Conservation (phyloP, 176 grass and related monocot species). For the Carex pumila region DNA sequence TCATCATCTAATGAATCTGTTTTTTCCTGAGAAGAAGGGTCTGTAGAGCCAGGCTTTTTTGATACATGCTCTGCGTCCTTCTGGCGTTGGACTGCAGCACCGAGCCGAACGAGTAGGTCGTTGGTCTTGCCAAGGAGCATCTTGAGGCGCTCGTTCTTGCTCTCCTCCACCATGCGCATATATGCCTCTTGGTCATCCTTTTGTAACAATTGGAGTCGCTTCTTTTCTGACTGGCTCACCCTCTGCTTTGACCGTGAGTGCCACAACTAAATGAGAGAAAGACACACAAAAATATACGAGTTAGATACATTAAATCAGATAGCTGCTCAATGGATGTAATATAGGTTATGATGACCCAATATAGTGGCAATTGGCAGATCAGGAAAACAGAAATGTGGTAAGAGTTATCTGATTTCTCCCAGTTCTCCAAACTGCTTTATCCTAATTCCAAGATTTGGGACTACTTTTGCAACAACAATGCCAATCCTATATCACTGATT, state of each 20-base stretch:
- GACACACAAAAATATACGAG: neutral
- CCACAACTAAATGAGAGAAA: slow-evolving; percentile 57
- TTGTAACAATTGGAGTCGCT: slow-evolving; percentile 76
- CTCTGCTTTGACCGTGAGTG: slow-evolving; percentile 89
- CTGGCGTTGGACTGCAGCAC: slow-evolving; percentile 90
- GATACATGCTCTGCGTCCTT: slow-evolving; percentile 87
- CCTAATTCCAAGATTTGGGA: neutral
- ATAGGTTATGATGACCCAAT: neutral
- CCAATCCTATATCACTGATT: neutral
- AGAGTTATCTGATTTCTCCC: neutral
- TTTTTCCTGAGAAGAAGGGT: slow-evolving; percentile 22
- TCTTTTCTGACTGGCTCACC: slow-evolving; percentile 69
- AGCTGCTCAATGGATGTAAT: neutral
- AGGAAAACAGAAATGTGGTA: neutral
- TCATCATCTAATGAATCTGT: neutral
- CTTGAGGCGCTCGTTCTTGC: slow-evolving; percentile 97
- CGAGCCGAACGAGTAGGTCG: slow-evolving; percentile 90
- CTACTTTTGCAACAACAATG: neutral
- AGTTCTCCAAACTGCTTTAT: neutral
- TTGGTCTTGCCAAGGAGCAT: slow-evolving; percentile 97
- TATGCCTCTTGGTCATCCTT: slow-evolving; percentile 97
- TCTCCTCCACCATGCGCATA: slow-evolving; percentile 96
- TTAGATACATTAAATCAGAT: neutral
- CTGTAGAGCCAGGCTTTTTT: slow-evolving; percentile 60
- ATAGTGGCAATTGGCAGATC: neutral